Conservation (phyloP, 2,329 filamentous ascomycete genomes). For the Cladosporium sp. region DNA sequence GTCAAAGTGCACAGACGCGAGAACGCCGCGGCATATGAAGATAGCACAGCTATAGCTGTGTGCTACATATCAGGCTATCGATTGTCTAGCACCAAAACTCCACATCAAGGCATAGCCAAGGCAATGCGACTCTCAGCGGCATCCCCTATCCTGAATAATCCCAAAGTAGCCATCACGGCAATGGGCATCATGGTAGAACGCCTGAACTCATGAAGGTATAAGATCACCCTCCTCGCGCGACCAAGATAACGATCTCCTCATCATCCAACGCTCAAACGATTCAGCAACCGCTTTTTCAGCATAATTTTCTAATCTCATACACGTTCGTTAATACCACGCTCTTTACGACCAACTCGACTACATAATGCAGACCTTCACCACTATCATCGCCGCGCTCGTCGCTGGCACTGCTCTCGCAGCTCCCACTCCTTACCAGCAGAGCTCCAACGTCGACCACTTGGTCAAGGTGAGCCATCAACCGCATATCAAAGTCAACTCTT, state of each 20-base stretch:
- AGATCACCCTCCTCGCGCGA: conserved; percentile 4
- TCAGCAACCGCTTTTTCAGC: conserved; percentile 17
- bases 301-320: background rate
- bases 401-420: conserved; percentile 17
- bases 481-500: background rate
- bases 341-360: conserved; percentile 5
- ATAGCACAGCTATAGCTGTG: conserved; percentile 10
- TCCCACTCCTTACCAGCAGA: conserved; percentile 12
- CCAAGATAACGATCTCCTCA: background rate
- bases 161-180: background rate
- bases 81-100: background rate
- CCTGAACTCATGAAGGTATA: background rate
- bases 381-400: conserved; percentile 10
- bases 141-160: background rate
- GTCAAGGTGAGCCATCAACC: conserved; percentile 5
- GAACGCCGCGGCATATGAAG: background rate
- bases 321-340: conserved; percentile 10
- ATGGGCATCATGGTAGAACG: background rate
- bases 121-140: background rate
- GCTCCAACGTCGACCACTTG: conserved; percentile 1
- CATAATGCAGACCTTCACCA: conserved; percentile 16
- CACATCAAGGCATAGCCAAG: background rate
- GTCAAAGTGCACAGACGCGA: background rate
- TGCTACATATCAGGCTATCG: conserved; percentile 11
- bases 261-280: conserved; percentile 9